Evolutionary conservation across 2,329 filamentous ascomycete genomes (phyloP), one percentile per base, ranked within the genome.

Genomic region (Calonectria multiphialidica): DNA sequence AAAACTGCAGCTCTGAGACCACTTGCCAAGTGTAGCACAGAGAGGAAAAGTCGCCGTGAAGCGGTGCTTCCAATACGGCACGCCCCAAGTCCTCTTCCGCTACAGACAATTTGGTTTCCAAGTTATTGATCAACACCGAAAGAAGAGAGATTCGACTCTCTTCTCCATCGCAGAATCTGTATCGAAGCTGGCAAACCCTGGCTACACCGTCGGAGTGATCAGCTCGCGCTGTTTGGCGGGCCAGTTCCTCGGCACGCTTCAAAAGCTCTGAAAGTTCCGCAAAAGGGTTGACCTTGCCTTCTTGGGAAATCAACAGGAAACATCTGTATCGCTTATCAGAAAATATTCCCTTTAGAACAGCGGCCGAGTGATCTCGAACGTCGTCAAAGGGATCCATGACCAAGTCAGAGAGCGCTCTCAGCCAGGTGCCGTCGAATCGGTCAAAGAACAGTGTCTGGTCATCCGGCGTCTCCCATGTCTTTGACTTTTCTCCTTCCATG

Each of bases 171-270:
- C 89, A 86, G 81, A 92, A 90, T 47, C 86, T 86, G 80, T 92
- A 94, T 5, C 95, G 82, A 18, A 98, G 85, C 47, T 94, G 91
- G 72, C 93, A 93, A 3, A 93, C 88, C 66, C 95, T 92, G 40
- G 96, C 96, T 59, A 97, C 92, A 12, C 96, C 96, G 83, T 99
- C 96, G 1, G 96, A 95, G 81, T 98, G 95, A 80, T 98, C 96
- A 15, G 95, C 96, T 72, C 97, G 90, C 25, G 95, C 95, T 5
- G 95, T 98, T 30, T 86, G 87, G 25, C 91, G 88, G 70, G 94
- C 92, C 40, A 90, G 85, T 5, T 84, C 82, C 69, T 93, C 89
- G 1, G 91, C 90, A 66, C 87, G 86, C 1, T 74, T 77, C 45
- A 90, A 85, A 67, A 92, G 89, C 18, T 84, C 82, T 5, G 74